These are phyloP conservation scores for Marasmius fiardii DNA, from an alignment of 1,284 basidiomycete species.

Conservation along the genomic window DNA sequence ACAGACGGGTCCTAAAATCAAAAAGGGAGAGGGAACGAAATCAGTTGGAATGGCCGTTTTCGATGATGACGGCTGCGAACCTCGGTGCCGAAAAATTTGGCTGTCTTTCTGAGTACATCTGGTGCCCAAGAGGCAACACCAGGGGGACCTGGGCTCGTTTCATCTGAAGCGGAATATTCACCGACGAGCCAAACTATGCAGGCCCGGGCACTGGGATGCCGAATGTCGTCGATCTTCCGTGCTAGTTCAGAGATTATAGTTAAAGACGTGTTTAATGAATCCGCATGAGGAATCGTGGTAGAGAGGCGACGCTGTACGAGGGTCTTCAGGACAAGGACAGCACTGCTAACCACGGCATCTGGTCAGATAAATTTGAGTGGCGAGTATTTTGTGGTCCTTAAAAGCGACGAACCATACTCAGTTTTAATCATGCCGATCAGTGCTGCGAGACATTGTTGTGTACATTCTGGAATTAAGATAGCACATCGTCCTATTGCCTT, in stretches of 20 bases:
- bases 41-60: not conserved
- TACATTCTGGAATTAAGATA: conserved; percentile 60
- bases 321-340: conserved; percentile 81
- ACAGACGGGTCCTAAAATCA: conserved; percentile 52
- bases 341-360: conserved; percentile 74
- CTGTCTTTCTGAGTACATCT: conserved; percentile 76
- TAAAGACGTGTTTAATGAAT: conserved; percentile 47
- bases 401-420: conserved; percentile 52
- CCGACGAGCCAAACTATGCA: conserved; percentile 91
- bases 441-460: conserved; percentile 67
- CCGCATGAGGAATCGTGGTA: conserved; percentile 22
- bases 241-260: conserved; percentile 76
- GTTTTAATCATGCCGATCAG: conserved; percentile 79
- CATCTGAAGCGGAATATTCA: conserved; percentile 61
- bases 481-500: conserved; percentile 78
- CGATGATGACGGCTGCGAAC: conserved; percentile 32
- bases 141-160: conserved; percentile 23
- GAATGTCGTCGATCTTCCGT: conserved; percentile 72
- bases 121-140: conserved; percentile 71
- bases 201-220: conserved; percentile 74
- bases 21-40: not conserved
- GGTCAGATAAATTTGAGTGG: not conserved
- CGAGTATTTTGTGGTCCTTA: not conserved
- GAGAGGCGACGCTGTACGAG: conserved; percentile 69
- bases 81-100: conserved; percentile 73